Evolutionary conservation across 2,329 filamentous ascomycete genomes (phyloP), one percentile per base, ranked within the genome.

Genomic region (Colletotrichum chrysophilum): DNA sequence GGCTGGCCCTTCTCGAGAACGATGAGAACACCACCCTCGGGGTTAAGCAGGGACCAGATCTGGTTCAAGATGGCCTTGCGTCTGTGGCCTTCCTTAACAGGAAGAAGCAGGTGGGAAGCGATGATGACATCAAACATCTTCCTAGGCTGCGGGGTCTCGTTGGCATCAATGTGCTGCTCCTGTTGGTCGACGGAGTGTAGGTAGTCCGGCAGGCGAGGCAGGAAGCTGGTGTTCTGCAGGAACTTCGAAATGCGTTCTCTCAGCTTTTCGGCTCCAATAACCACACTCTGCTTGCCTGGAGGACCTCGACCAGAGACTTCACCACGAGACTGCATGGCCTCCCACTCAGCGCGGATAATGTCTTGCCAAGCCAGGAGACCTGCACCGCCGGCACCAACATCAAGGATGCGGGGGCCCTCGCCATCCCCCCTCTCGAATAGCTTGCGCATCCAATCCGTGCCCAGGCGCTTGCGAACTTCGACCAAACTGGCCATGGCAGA

Each of bases 51-150:
- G 16, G 92, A 93, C 97, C 97, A 99, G 2, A 98, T 90, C 76
- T 98, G 98, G 81, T 97, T 93, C 24, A 98, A 88, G 68, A 97
- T 89, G 38, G 93, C 91, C 81, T 94, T 96, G 61, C 96, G 93
- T 80, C 94, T 88, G 80, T 93, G 95, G 13, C 94, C 93, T 82
- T 96, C 93, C 75, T 93, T 91, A 5, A 97, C 84, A 1, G 93
- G 91, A 84, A 97, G 93, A 26, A 99, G 88, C 5, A 93, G 90
- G 82, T 99, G 95, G 3, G 96, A 95, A 1, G 96, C 96, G 78
- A 99, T 93, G 79, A 99, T 95, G 7, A 99, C 85, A 81, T 99
- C 97, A 83, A 94, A 98, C 58, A 92, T 90, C 85, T 98, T 98
- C 76, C 94, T 91, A 4, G 89, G 88, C 21, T 89, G 88, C 7